Percentiles rank a stretch among this genome's conserved stretches.
phyloP scores from a whole-genome alignment of 441 rosid genomes.

The Mallotus repandus region DNA sequence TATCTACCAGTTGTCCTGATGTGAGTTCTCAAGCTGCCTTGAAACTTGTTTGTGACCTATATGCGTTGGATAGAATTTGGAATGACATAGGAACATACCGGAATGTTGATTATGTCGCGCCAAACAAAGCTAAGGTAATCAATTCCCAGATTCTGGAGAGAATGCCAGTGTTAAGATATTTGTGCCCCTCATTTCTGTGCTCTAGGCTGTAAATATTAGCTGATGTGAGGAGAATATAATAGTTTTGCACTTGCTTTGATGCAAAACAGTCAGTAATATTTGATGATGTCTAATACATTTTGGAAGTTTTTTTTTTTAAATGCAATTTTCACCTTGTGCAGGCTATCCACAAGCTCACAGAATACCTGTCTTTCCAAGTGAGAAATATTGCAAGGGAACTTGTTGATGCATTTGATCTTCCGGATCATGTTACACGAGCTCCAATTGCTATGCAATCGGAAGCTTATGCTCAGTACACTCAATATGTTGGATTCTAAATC shows the following conservation, averaged over 20 bases:
- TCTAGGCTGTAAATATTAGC: neutral
- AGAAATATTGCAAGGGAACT: constrained; percentile 77
- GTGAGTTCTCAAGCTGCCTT: constrained; percentile 64
- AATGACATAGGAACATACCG: constrained; percentile 84
- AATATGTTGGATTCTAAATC: constrained; percentile 64
- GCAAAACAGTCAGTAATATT: neutral
- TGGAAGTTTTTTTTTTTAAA: neutral
- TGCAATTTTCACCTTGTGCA: constrained; percentile 25
- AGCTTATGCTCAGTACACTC: constrained; percentile 89
- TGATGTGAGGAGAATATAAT: neutral
- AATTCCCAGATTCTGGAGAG: neutral
- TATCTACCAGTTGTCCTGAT: constrained; percentile 68
- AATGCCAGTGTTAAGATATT: neutral
- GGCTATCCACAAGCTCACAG: constrained; percentile 91
- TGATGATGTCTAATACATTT: neutral
- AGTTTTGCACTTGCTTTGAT: neutral
- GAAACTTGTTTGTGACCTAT: constrained; percentile 92
- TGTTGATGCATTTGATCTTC: constrained; percentile 79
- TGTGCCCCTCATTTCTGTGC: neutral
- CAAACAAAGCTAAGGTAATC: constrained; percentile 96
- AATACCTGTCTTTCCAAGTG: constrained; percentile 87
- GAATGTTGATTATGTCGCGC: constrained; percentile 81
- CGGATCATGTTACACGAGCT: constrained; percentile 75
- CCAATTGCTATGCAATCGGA: constrained; percentile 93
- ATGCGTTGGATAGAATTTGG: constrained; percentile 92